A percentile compares a stretch with the other conserved stretches of the same genome.
Evolutionary conservation across 768 basidiomycete species (phyloP).

Genomic region (Trametes cingulata): DNA sequence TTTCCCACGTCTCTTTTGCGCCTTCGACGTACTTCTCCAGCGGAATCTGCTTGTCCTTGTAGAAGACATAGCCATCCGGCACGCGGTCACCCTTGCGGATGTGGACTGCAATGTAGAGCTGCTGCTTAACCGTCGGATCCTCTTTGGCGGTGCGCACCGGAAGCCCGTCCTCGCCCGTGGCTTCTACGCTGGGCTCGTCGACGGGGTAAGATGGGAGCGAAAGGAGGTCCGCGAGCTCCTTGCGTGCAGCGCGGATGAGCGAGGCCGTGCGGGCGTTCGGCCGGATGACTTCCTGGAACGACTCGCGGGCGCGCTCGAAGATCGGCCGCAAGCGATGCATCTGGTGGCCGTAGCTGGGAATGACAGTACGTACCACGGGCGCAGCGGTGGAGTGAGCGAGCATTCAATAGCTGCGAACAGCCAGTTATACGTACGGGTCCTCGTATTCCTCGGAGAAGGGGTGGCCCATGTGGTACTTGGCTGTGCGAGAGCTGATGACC

Average conservation of each 20-base stretch:
- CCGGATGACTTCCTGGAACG: slow-evolving; percentile 52
- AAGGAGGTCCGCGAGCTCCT: slow-evolving; percentile 41
- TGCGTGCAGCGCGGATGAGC: slow-evolving; percentile 52
- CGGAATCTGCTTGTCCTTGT: slow-evolving; percentile 42
- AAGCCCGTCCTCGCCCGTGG: background rate
- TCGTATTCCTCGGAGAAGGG: slow-evolving; percentile 58
- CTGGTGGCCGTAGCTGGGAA: slow-evolving; percentile 50
- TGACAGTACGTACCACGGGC: background rate
- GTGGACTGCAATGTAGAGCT: slow-evolving; percentile 56
- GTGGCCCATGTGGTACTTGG: slow-evolving; percentile 63
- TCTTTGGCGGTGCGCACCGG: background rate
- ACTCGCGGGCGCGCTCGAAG: slow-evolving; percentile 46
- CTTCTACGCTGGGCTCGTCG: background rate
- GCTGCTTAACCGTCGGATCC: background rate
- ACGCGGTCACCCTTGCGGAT: slow-evolving; percentile 63
- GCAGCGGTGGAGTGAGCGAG: background rate
- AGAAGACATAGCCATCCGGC: slow-evolving; percentile 10
- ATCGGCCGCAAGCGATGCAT: slow-evolving; percentile 60
- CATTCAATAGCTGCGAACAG: background rate
- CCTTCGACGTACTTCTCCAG: slow-evolving; percentile 48
- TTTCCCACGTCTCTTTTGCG: slow-evolving; percentile 42
- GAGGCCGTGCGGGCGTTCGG: slow-evolving; percentile 48
- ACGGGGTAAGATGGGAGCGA: slow-evolving; percentile 12
- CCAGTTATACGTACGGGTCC: slow-evolving; percentile 50
- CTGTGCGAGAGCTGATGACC: slow-evolving; percentile 65